These are phyloP conservation scores for Penicillium sp. DNA, from an alignment of 2,329 filamentous ascomycete genomes.

Conservation along the genomic window DNA sequence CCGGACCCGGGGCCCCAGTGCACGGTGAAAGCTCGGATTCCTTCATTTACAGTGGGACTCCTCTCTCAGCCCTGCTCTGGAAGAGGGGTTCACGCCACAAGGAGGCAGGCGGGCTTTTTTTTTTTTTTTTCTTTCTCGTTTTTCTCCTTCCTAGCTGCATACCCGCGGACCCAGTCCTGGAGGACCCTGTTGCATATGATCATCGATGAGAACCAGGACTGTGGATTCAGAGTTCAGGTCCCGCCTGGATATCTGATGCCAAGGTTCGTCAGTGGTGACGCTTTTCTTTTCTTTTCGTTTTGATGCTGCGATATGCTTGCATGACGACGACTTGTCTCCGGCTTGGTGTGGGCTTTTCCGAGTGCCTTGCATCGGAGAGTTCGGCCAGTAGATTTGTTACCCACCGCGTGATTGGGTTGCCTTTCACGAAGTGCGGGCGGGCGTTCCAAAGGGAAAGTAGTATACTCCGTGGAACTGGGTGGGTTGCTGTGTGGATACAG, in stretches of 20 bases:
- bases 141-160: constrained; percentile 1
- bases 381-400: neutral
- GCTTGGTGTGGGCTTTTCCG: neutral
- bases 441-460: neutral
- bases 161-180: neutral
- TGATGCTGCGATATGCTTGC: neutral
- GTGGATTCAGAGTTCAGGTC: constrained; percentile 8
- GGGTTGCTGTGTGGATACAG: neutral
- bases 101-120: neutral
- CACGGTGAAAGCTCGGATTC: neutral
- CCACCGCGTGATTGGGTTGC: neutral
- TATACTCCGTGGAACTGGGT: neutral
- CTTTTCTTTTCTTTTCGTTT: neutral
- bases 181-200: constrained; percentile 11
- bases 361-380: constrained; percentile 4
- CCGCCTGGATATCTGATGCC: neutral
- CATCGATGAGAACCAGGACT: constrained; percentile 8
- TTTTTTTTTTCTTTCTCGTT: too few relatives aligned
- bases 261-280: neutral
- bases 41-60: neutral
- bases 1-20: neutral
- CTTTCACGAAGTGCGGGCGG: neutral
- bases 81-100: neutral
- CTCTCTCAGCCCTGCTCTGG: neutral
- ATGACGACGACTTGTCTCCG: neutral